These are phyloP conservation scores for Scheffersomyces spartinae DNA, from an alignment of 805 yeast genomes.

Conservation along the genomic window DNA sequence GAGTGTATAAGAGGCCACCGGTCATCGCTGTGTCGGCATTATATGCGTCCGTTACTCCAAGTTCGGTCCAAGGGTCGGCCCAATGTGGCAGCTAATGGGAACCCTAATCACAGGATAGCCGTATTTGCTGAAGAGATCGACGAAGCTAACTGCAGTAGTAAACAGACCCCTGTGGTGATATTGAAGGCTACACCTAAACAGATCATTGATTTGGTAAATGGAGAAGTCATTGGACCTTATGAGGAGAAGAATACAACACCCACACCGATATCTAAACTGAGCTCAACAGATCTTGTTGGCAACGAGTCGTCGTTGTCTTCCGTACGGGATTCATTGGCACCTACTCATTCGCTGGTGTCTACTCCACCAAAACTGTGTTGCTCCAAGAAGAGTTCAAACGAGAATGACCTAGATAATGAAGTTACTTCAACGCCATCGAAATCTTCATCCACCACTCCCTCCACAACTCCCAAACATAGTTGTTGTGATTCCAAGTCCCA, in stretches of 20 bases:
- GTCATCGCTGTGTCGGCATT: conserved; percentile 77
- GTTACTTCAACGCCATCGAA: neutral
- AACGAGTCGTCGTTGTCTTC: neutral
- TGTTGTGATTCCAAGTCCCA: conserved; percentile 18
- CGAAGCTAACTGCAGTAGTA: too few relatives aligned
- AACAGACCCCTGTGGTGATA: conserved; percentile 22
- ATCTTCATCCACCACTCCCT: conserved; percentile 2
- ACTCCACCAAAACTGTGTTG: neutral
- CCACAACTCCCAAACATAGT: conserved; percentile 17
- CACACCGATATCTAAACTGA: conserved; percentile 2
- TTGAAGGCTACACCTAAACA: conserved; percentile 27
- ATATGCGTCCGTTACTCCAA: conserved; percentile 66
- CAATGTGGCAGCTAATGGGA: conserved; percentile 38
- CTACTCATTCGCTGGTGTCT: neutral
- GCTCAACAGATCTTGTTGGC: neutral
- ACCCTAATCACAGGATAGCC: conserved; percentile 46
- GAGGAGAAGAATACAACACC: conserved; percentile 7
- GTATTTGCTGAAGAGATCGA: conserved; percentile 36
- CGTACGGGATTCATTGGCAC: neutral
- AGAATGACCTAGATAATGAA: neutral
- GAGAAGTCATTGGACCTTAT: conserved; percentile 29
- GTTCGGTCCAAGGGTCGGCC: conserved; percentile 92
- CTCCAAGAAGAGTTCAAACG: neutral
- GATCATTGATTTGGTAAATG: conserved; percentile 24
- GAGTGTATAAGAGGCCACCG: conserved; percentile 91